Conservation (phyloP, 306 rosid species). For the Prinsepia uniflora region DNA sequence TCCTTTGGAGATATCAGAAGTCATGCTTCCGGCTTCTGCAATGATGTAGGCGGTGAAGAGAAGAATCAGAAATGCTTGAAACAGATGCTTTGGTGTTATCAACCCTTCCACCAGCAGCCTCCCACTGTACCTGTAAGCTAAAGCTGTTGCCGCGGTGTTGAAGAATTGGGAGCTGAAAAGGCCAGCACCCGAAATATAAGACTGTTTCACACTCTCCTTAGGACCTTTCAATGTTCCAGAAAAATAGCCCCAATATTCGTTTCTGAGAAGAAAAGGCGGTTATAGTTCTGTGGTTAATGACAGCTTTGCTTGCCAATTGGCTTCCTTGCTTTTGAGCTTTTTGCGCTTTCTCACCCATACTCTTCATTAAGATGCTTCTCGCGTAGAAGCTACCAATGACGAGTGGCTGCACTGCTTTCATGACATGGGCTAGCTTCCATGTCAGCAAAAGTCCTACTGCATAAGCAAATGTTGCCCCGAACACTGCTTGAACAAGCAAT, state of each 20-base stretch:
- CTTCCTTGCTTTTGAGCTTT: constrained; percentile 82
- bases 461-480: constrained; percentile 68
- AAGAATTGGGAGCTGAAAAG: constrained; percentile 80
- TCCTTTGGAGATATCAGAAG: constrained; percentile 81
- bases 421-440: constrained; percentile 78
- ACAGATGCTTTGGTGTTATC: constrained; percentile 57
- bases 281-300: constrained; percentile 77
- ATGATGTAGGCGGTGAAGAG: constrained; percentile 75
- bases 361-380: constrained; percentile 79
- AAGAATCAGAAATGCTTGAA: constrained; percentile 76
- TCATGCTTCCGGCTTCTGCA: constrained; percentile 96
- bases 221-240: constrained; percentile 56
- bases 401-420: constrained; percentile 86
- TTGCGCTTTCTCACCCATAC: constrained; percentile 59
- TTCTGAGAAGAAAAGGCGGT: constrained; percentile 83
- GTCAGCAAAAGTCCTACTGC: constrained; percentile 62
- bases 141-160: constrained; percentile 74
- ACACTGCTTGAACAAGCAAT: constrained; percentile 69
- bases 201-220: constrained; percentile 71
- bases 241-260: constrained; percentile 65
- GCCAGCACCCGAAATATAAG: constrained; percentile 81
- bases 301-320: constrained; percentile 88
- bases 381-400: constrained; percentile 85
- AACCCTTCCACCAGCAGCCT: constrained; percentile 38
- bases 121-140: constrained; percentile 91